A percentile compares a stretch with the other conserved stretches of the same genome.
Evolutionary conservation across 2,329 filamentous ascomycete species (phyloP).

Genomic region (Pseudogymnoascus sp.): DNA sequence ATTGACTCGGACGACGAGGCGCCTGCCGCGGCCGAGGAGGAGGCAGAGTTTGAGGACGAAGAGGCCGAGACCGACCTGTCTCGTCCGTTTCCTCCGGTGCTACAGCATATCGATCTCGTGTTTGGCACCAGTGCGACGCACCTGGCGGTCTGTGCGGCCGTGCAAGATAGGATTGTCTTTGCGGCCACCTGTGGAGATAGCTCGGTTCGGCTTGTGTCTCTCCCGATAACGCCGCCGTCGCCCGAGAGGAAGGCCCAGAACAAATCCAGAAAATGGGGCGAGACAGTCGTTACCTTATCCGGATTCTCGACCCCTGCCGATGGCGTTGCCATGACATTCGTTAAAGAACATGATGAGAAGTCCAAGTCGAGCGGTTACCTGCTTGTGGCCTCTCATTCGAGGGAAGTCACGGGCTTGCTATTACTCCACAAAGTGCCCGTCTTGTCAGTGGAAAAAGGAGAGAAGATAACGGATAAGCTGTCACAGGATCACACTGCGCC

Average conservation of each 20-base stretch:
- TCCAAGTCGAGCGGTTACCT: constrained; percentile 30
- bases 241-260: constrained; percentile 46
- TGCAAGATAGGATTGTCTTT: constrained; percentile 53
- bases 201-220: constrained; percentile 47
- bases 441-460: constrained; percentile 3
- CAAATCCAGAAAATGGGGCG: constrained; percentile 53
- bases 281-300: constrained; percentile 44
- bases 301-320: constrained; percentile 46
- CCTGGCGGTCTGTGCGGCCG: constrained; percentile 42
- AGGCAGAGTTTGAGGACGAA: constrained; percentile 46
- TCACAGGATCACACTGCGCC: constrained; percentile 33
- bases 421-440: constrained; percentile 50
- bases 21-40: constrained; percentile 19
- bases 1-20: constrained; percentile 56
- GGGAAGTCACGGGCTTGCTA: constrained; percentile 50
- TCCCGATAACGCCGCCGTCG: constrained; percentile 54
- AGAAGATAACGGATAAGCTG: constrained; percentile 32
- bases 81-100: constrained; percentile 43
- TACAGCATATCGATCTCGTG: constrained; percentile 53
- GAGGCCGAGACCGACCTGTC: constrained; percentile 30
- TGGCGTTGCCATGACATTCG: constrained; percentile 46
- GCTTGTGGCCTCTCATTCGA: constrained; percentile 52
- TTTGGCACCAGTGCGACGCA: constrained; percentile 48
- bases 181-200: constrained; percentile 50
- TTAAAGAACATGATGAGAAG: constrained; percentile 20